Base-by-base conservation (phyloP, 305 asterid species). In the Fraxinus floribunda region DNA sequence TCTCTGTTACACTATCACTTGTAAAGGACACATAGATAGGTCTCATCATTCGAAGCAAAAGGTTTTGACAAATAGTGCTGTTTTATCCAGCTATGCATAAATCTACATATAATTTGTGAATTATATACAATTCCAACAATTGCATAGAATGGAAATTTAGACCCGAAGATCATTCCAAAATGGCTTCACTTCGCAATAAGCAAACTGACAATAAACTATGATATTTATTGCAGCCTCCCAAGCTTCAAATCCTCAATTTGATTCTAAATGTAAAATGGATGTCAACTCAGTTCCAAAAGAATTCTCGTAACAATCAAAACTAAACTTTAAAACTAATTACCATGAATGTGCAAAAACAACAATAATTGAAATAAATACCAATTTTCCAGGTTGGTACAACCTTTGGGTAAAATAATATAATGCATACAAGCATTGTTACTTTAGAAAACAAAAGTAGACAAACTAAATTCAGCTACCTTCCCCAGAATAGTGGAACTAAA, bases 211-310 rank as follows among this genome's bases (percentile, higher is more conserved):
- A 82, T 29, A 20, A 73, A 35, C 36, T 15, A 34, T 38, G 52
- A 62, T 34, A 36, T 81, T 11, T 24, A 82, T 44, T 68, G 75
- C 24, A 83, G 64, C 64, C 85, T 79, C 70, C 72, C 11, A 80
- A 78, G 46, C 41, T 60, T 55, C 73, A 16, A 66, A 57, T 72
- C 66, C 24, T 5, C 38, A 22, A 30, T 34, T 52, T 34, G 72
- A 41, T 66, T 71, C 80, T 29, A 81, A 75, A 57, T 30, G 72
- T 16, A 32, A 64, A 75, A 68, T 29, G 38, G 36, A 86, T 41
- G 72, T 29, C 13, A 38, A 62, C 49, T 49, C 57, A 15, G 38
- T 11, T 26, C 75, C 35, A 66, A 68, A 26, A 68, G 38, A 11
- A 29, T 68, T 68, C 32, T 22, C 4, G 38, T 10, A 68, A 11